Base-by-base conservation (phyloP, 345 rosid species). In the Eucalyptus cloeziana region DNA sequence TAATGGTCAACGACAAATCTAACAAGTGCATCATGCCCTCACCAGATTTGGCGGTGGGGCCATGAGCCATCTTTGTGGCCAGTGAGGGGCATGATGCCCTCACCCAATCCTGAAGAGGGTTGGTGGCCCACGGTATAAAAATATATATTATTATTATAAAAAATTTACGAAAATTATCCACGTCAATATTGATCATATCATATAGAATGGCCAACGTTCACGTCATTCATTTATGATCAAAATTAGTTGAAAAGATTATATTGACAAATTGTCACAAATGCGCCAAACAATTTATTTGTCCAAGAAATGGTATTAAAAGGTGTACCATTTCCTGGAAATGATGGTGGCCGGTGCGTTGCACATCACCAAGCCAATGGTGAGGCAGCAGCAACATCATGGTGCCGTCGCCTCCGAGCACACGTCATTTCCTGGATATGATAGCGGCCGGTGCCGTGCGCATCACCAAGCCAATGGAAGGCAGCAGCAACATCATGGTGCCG, bases 131-230 rank as follows among this genome's bases (percentile, higher is more conserved):
- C 4, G 3, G 2, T 52, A 14, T 5, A 13, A 50, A 50, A 5
- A 50, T 5, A 15, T 16, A 47, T 3, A 47, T n/a, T n/a, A n/a
- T n/a, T 12, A 4, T 12, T 13, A 49, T 49, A 2, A 14, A 52
- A 17, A 51, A 52, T 1, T 17, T 52, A 17, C 4, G 1, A 52
- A 52, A 7, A 52, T 52, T 52, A 52, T 52, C 1, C 0, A 52
- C 1, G 2, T 52, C 1, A 52, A 4, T 52, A 52, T 52, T 2
- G 1, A 0, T 52, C 24, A 52, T 52, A 10, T 7, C 10, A 52
- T 52, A 0, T 52, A 52, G 2, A 52, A 52, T 52, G 4, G 2
- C 2, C 1, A 0, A 19, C 4, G 24, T 19, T 52, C 1, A 52
- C 24, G 0, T 19, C 4, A 52, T 7, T 19, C 1, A 52, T 19